Conservation (phyloP, 2,329 filamentous ascomycete genomes). For the Macrophomina phaseolina region DNA sequence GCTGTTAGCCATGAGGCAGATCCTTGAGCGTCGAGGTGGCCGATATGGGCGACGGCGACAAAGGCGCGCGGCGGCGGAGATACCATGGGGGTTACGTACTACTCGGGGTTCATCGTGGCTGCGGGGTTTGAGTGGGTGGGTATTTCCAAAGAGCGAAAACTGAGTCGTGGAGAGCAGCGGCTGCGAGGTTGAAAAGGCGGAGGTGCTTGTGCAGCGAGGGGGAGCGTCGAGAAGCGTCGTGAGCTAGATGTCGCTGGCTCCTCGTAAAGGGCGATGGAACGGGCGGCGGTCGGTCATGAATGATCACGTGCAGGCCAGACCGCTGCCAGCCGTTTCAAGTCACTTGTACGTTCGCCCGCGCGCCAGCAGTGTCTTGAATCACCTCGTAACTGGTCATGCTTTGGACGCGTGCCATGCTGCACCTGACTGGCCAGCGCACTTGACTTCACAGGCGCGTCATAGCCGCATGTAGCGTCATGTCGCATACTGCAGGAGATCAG, state of each 20-base stretch:
- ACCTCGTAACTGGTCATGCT: slow-evolving; percentile 2
- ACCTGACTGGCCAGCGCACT: slow-evolving; percentile 13
- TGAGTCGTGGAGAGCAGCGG: slow-evolving; percentile 22
- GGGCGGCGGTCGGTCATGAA: neutral
- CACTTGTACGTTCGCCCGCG: slow-evolving; percentile 3
- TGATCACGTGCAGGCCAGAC: neutral
- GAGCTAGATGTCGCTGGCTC: slow-evolving; percentile 33
- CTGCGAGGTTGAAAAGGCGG: slow-evolving; percentile 27
- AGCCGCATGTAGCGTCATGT: neutral
- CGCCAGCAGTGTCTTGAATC: slow-evolving; percentile 9
- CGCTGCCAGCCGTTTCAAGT: neutral
- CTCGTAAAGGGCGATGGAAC: slow-evolving; percentile 14
- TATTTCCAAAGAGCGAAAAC: slow-evolving; percentile 5
- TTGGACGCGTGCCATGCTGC: slow-evolving; percentile 3
- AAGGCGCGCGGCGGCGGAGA: slow-evolving; percentile 28
- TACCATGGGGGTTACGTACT: slow-evolving; percentile 63
- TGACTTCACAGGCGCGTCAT: slow-evolving; percentile 12
- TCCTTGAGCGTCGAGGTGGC: slow-evolving; percentile 1
- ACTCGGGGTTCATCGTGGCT: slow-evolving; percentile 88
- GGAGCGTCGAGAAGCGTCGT: slow-evolving; percentile 25
- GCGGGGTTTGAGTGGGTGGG: slow-evolving; percentile 28
- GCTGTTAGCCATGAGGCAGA: slow-evolving; percentile 10
- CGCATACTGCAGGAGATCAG: slow-evolving; percentile 3
- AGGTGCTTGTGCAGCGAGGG: slow-evolving; percentile 26
- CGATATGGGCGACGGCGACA: slow-evolving; percentile 16